These are phyloP conservation scores for Podila epicladia DNA, from an alignment of 192 early-diverging fungal species.

Conservation along the genomic window DNA sequence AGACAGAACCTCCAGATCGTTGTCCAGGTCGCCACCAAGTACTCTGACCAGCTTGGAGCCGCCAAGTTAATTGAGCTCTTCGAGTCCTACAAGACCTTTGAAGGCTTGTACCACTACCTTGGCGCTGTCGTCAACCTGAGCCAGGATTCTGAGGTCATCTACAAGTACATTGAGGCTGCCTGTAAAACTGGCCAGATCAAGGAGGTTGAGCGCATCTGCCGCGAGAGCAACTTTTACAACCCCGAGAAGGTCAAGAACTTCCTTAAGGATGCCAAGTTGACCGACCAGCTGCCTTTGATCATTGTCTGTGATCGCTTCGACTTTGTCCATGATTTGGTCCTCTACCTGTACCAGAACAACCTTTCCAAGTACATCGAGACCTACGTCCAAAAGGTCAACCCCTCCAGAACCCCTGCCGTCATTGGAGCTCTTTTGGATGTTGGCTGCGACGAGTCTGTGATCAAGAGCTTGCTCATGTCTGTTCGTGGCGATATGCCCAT, in stretches of 20 bases:
- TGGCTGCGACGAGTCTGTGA: conserved; percentile 94
- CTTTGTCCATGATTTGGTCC: conserved; percentile 97
- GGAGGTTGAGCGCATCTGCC: conserved; percentile 97
- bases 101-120: conserved; percentile 97
- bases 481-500: conserved; percentile 87
- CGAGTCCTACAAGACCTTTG: conserved; percentile 90
- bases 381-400: conserved; percentile 99
- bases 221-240: conserved; percentile 97
- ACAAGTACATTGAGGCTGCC: conserved; percentile 99
- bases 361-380: conserved; percentile 97
- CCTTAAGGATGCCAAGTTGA: conserved; percentile 95
- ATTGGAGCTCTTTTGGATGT: conserved; percentile 98
- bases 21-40: conserved; percentile 96
- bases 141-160: conserved; percentile 94
- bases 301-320: conserved; percentile 98
- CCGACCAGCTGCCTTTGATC: conserved; percentile 97
- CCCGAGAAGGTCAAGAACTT: conserved; percentile 99
- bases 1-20: conserved; percentile 97
- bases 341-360: conserved; percentile 95
- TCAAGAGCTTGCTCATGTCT: conserved; percentile 91
- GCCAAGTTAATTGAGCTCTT: conserved; percentile 91
- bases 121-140: conserved; percentile 96
- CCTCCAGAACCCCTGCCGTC: conserved; percentile 92
- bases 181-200: conserved; percentile 92
- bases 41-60: conserved; percentile 93